phyloP scores from a whole-genome alignment of 768 basidiomycete species.

The Omphalotus guepiniiformis region DNA sequence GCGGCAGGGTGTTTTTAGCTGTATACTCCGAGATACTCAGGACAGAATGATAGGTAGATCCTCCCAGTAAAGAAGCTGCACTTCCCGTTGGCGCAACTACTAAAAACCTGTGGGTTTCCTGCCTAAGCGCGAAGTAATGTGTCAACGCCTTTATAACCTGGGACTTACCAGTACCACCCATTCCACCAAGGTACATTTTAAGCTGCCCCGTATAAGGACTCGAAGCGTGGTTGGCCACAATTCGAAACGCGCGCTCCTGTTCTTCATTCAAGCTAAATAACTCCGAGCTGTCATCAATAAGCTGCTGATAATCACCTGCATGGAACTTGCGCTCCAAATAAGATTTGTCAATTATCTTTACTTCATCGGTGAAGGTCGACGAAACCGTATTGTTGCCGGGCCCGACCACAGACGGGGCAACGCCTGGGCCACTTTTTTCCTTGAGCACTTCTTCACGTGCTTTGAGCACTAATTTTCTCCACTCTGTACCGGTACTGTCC shows the following conservation, averaged over 20 bases:
- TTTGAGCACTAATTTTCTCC: no score
- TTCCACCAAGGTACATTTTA: constrained; percentile 20
- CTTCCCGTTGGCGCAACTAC: constrained; percentile 30
- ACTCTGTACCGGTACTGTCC: no score
- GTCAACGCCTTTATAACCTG: constrained; percentile 23
- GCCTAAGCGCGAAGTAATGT: constrained; percentile 15
- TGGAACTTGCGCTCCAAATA: constrained; percentile 18
- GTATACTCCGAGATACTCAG: constrained; percentile 20
- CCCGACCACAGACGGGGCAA: no score
- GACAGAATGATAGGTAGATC: constrained; percentile 33
- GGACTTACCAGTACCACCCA: constrained; percentile 29
- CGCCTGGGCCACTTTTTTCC: no score
- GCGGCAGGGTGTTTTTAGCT: not conserved
- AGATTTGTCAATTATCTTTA: constrained; percentile 19
- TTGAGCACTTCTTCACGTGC: no score
- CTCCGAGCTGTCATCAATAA: constrained; percentile 5
- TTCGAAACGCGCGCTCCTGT: constrained; percentile 13
- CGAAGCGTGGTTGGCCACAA: constrained; percentile 10
- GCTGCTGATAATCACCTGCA: constrained; percentile 1
- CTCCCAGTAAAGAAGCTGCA: constrained; percentile 26
- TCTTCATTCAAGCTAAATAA: constrained; percentile 8
- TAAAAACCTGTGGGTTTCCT: constrained; percentile 19
- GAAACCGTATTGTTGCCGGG: no score
- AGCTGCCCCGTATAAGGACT: constrained; percentile 1
- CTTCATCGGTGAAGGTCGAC: no score